These are phyloP conservation scores for Echinochloa phyllopogon DNA, from an alignment of 176 grass and related monocot species.

Conservation along the genomic window DNA sequence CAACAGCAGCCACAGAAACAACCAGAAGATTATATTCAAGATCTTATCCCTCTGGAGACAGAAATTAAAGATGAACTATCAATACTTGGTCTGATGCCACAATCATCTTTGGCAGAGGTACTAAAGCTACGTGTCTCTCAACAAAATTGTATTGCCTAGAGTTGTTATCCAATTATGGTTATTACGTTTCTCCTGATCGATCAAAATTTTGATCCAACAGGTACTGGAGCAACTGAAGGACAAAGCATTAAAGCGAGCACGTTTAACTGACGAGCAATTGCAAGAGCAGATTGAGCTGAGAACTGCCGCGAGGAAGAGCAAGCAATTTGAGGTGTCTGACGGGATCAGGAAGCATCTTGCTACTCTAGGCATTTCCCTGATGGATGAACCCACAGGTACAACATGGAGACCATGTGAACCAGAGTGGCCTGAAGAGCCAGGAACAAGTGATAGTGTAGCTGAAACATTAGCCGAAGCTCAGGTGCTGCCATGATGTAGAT, in stretches of 20 bases:
- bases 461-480: neutral
- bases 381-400: conserved; percentile 75
- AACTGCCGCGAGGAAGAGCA: conserved; percentile 46
- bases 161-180: conserved; percentile 19
- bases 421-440: conserved; percentile 2
- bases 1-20: conserved; percentile 56
- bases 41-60: conserved; percentile 57
- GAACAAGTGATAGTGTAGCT: conserved; percentile 5
- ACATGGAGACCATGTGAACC: conserved; percentile 74
- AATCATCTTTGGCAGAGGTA: conserved; percentile 65
- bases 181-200: neutral
- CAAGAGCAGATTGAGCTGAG: conserved; percentile 37
- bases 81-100: conserved; percentile 66
- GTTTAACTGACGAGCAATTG: conserved; percentile 51
- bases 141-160: neutral
- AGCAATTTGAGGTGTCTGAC: conserved; percentile 48
- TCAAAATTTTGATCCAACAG: conserved; percentile 11
- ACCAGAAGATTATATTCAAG: conserved; percentile 59
- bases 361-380: conserved; percentile 63
- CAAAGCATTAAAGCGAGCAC: conserved; percentile 51
- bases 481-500: conserved; percentile 18
- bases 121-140: neutral
- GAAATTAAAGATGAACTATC: conserved; percentile 66
- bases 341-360: conserved; percentile 57
- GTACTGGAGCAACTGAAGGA: conserved; percentile 37